Base-by-base conservation (phyloP, 2,329 filamentous ascomycete genomes). In the Sporothrix pallida region DNA sequence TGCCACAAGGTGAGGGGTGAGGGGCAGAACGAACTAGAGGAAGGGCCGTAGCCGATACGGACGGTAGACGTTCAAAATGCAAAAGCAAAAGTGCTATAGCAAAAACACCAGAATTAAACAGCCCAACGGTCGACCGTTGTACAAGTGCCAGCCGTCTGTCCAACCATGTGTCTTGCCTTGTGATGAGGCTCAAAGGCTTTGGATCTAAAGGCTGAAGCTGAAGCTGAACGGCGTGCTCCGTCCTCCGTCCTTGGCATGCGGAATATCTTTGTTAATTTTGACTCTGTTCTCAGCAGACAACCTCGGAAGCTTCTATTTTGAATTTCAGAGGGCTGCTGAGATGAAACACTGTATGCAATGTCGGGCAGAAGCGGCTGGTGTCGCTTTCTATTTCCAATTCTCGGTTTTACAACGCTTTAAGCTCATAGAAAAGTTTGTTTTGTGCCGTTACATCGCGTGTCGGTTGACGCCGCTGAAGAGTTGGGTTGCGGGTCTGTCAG, bases 361-460 rank as follows among this genome's bases (percentile, higher is more conserved):
- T 46, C 60, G n/a, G 37, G 37, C 10, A 44, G 62, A 65, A 65
- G 42, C 42, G 62, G 42, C 62, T 48, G 42, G 42, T 42, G 70
- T 52, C 70, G 50, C 20, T 62, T 62, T 31, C 31, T 50, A 26
- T 63, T 62, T 62, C 31, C 31, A 37, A 37, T 71, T 71, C 26
- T 44, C 15, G 31, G 12, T 13, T 31, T 31, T 37, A 15, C 37
- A 44, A 15, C 60, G 13, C 17, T 5, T 42, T 62, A 42, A 37
- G n/a, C 17, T 44, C 60, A 20, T 0, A 42, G 26, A 31, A 26
- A 15, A 42, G 4, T 15, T 63, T 42, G 23, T 58, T n/a, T 52
- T 13, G 20, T 52, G 70, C 70, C 20, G 71, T 72, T 69, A 72
- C 63, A 72, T 72, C 52, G 71, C 31, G 62, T 52, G 71, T 68